These are phyloP conservation scores for Guadua angustifolia DNA, from an alignment of 176 grass and related monocot species.

Conservation along the genomic window DNA sequence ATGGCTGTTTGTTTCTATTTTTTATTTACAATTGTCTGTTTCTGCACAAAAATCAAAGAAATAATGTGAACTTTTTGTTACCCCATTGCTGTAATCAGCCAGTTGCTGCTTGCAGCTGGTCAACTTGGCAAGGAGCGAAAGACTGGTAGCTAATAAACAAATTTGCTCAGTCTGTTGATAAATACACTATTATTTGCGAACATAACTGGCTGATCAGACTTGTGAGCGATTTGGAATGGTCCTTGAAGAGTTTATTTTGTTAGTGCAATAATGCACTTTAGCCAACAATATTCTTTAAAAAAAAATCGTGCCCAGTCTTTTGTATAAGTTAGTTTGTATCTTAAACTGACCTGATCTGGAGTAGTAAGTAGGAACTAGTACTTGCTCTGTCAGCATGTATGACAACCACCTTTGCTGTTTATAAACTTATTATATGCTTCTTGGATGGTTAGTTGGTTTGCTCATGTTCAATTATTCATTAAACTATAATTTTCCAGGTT, in stretches of 20 bases:
- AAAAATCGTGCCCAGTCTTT: background rate
- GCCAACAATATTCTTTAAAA: background rate
- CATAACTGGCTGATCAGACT: background rate
- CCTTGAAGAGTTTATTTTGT: background rate
- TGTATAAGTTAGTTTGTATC: background rate
- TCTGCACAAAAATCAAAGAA: constrained; percentile 24
- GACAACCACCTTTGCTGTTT: background rate
- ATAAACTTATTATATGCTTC: background rate
- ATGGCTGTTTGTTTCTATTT: constrained; percentile 25
- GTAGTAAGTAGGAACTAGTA: background rate
- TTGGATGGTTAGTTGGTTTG: constrained; percentile 5
- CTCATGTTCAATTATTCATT: constrained; percentile 8
- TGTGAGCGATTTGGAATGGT: constrained; percentile 14
- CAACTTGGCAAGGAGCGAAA: background rate
- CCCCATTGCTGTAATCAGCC: background rate
- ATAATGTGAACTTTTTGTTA: background rate
- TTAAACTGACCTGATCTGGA: background rate
- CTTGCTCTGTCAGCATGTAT: constrained; percentile 17
- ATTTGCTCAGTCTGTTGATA: background rate
- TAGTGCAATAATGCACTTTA: background rate
- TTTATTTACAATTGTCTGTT: background rate
- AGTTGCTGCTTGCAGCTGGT: constrained; percentile 19
- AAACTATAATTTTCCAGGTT: constrained; percentile 63
- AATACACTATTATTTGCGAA: background rate
- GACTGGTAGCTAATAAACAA: background rate